A percentile compares a stretch with the other conserved stretches of the same genome.
phyloP scores from a whole-genome alignment of 1,139 yeast genomes.

The Pichia sp. region DNA sequence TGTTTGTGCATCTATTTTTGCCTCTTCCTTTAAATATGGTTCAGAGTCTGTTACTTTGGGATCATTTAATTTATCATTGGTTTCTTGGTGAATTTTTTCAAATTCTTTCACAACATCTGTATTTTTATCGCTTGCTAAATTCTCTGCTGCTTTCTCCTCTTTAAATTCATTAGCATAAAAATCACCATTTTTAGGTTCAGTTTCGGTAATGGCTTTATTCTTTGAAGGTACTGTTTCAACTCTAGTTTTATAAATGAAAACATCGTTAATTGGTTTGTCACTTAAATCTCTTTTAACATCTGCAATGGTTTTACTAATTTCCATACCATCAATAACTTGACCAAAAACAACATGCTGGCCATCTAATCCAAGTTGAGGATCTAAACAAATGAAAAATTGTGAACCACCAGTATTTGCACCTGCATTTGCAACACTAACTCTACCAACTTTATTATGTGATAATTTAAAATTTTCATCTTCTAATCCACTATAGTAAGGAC shows the following conservation, averaged over 20 bases:
- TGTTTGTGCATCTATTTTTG: not conserved
- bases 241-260: slow-evolving; percentile 22
- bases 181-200: not conserved
- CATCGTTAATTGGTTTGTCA: slow-evolving; percentile 47
- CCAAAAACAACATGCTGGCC: slow-evolving; percentile 79
- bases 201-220: not conserved
- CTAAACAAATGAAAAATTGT: slow-evolving; percentile 58
- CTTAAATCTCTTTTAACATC: slow-evolving; percentile 42
- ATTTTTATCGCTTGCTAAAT: not conserved
- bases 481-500: slow-evolving; percentile 13
- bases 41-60: not conserved
- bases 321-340: slow-evolving; percentile 64
- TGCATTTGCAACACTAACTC: slow-evolving; percentile 75
- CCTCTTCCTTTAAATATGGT: not conserved
- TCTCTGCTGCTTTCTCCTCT: not conserved
- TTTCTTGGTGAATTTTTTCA: not conserved
- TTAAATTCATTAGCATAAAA: not conserved
- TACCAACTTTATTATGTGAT: slow-evolving; percentile 61
- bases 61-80: not conserved
- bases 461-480: slow-evolving; percentile 60
- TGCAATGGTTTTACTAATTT: slow-evolving; percentile 50
- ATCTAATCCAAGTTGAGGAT: slow-evolving; percentile 54
- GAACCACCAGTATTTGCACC: slow-evolving; percentile 78
- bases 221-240: not conserved
- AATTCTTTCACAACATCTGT: not conserved